These are phyloP conservation scores for Aristolochia fimbriata DNA, from an alignment of 164 flowering plant species.

Conservation along the genomic window DNA sequence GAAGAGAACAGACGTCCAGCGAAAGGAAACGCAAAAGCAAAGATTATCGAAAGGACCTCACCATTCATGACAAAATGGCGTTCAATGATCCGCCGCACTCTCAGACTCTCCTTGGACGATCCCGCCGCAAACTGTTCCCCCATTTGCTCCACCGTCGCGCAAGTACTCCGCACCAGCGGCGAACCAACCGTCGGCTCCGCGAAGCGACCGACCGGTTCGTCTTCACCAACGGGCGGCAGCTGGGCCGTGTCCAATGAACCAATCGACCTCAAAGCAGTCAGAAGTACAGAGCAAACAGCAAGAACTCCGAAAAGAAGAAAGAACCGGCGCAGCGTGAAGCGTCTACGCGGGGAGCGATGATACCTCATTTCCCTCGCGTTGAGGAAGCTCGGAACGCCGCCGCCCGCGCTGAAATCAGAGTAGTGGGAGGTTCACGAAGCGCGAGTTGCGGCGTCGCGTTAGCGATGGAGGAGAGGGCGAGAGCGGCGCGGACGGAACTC, in stretches of 20 bases:
- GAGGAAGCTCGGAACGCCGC: too few species aligned
- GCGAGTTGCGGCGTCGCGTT: too few species aligned
- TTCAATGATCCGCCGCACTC: constrained; percentile 48
- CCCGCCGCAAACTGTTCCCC: constrained; percentile 35
- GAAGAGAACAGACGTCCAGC: too few species aligned
- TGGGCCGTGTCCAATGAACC: constrained; percentile 15
- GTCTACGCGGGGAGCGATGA: constrained; percentile 14
- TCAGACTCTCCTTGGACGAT: constrained; percentile 37
- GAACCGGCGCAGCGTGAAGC: constrained; percentile 17
- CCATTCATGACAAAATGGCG: constrained; percentile 61
- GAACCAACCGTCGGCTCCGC: not conserved
- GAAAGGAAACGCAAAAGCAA: not conserved
- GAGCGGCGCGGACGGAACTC: too few species aligned
- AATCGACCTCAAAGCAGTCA: constrained; percentile 26
- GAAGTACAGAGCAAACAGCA: constrained; percentile 23
- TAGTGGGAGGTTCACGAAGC: too few species aligned
- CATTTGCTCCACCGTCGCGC: constrained; percentile 94
- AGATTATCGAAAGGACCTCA: constrained; percentile 10
- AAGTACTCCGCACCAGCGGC: constrained; percentile 13
- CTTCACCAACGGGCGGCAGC: not conserved
- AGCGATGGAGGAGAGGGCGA: too few species aligned
- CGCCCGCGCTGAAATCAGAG: too few species aligned
- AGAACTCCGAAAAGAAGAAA: constrained; percentile 21
- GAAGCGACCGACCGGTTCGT: not conserved
- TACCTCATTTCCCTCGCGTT: not conserved